Evolutionary conservation across 352 stramenopile genomes (phyloP).

Genomic region (Pilasporangium apinafurcum): DNA sequence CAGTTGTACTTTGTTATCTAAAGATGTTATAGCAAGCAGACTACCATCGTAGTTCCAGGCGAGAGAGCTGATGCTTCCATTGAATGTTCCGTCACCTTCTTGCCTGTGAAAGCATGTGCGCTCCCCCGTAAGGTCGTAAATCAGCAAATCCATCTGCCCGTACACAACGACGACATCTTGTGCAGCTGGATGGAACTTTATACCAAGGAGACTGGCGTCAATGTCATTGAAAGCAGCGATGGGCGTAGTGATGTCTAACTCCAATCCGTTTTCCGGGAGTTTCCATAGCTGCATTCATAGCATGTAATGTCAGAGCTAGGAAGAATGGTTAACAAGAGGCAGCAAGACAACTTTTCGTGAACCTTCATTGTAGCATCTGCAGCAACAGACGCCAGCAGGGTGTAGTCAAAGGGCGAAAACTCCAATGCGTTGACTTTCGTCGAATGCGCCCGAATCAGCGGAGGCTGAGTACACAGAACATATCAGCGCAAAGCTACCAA

Average conservation of each 20-base stretch:
- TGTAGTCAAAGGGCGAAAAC: conserved; percentile 48
- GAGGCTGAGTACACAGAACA: conserved; percentile 16
- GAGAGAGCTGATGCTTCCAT: conserved; percentile 17
- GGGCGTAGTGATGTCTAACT: conserved; percentile 18
- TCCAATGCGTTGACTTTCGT: conserved; percentile 53
- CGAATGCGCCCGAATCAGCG: conserved; percentile 54
- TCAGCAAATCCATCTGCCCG: conserved; percentile 23
- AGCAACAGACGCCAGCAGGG: conserved; percentile 49
- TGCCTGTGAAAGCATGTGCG: conserved; percentile 10
- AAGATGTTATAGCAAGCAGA: conserved; percentile 26
- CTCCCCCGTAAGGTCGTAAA: conserved; percentile 45
- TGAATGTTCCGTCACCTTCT: conserved; percentile 1
- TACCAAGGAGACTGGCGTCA: conserved; percentile 16
- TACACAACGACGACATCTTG: conserved; percentile 34
- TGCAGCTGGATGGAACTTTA: conserved; percentile 54
- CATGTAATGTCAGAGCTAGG: not conserved
- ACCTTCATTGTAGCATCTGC: conserved; percentile 50
- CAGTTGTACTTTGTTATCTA: conserved; percentile 40
- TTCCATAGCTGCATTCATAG: conserved; percentile 44
- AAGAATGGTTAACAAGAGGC: not conserved
- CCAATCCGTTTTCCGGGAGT: conserved; percentile 14
- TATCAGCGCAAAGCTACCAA: not conserved
- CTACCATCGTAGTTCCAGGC: conserved; percentile 75
- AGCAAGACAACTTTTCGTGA: too few species aligned
- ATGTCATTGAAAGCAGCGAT: conserved; percentile 8